Evolutionary conservation across 768 basidiomycete genomes (phyloP), one percentile per base, ranked within the genome.

Genomic region (Termitomyces sp.): DNA sequence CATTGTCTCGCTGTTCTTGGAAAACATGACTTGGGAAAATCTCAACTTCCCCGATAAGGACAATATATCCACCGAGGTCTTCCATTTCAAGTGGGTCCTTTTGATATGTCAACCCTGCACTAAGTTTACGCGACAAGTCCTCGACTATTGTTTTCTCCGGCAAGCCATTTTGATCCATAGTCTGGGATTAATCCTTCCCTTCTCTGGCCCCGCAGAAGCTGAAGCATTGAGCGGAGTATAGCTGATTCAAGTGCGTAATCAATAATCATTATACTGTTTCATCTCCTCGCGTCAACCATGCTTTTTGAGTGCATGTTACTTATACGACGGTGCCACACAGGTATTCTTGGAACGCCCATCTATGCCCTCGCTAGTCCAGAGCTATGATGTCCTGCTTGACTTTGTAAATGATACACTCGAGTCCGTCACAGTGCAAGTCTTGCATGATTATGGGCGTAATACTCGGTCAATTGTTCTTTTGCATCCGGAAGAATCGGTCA

Each of bases 401-500:
- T 80, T 89, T 69, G 81, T 80, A 52, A 89, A 89, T 69, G 87
- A 89, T 65, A 87, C 85, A 16, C 81, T 76, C 64, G 83, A 86
- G 66, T 79, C 75, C 55, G 80, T 84, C 59, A 83, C 86, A 45
- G 74, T 89, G 39, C 86, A 89, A 68, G 77, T 86, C 33, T 72
- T 86, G 59, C 78, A 81, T 37, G 82, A 88, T 71, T 88, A 88
- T 62, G 86, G 84, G 48, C 76, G 80, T 54, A 77, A 78, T 52
- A 72, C 79, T 16, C 78, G 78, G 54, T 76, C 81, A 53, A 76
- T 82, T 60, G 77, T 87, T 48, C 67, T 88, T 30, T 74, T 89
- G 42, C 77, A 81, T 58, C 86, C 87, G 4, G 77, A 81, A 50
- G 87, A 89, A 67, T 81, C 78, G 45, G 74, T 89, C 57, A 84